Conservation (phyloP, 2,329 filamentous ascomycete genomes). For the Colletotrichum trifolii region DNA sequence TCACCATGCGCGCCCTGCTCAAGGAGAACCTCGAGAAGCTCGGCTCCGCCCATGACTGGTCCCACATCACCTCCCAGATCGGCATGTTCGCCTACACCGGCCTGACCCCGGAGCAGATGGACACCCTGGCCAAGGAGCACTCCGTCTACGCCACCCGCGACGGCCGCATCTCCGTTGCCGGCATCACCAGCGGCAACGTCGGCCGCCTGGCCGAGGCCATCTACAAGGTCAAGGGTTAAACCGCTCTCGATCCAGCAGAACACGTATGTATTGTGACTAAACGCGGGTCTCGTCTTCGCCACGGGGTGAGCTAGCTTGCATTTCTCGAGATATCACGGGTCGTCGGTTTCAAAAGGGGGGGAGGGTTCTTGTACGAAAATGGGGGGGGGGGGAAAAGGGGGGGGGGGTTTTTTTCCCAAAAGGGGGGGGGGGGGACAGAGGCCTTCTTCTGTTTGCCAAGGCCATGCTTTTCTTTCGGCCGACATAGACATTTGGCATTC, state of each 20-base stretch:
- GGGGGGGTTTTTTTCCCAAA: too few species aligned
- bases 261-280: not conserved
- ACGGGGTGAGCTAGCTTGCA: constrained; percentile 4
- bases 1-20: constrained; percentile 94
- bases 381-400: constrained; percentile 6
- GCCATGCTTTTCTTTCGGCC: constrained; percentile 7
- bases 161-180: constrained; percentile 86
- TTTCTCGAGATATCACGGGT: constrained; percentile 18
- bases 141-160: constrained; percentile 98
- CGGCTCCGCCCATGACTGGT: constrained; percentile 97
- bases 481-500: constrained; percentile 30
- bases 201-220: constrained; percentile 85
- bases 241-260: not conserved
- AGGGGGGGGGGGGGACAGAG: constrained; percentile 6
- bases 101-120: constrained; percentile 91
- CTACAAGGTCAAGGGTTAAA: constrained; percentile 81
- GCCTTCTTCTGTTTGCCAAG: constrained; percentile 19
- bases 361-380: constrained; percentile 26
- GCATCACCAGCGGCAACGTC: constrained; percentile 84
- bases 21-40: constrained; percentile 95
- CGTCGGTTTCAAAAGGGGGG: constrained; percentile 9
- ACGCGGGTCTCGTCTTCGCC: not conserved
- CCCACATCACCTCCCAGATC: constrained; percentile 98
- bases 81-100: constrained; percentile 99
- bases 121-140: constrained; percentile 90